Percentiles rank a stretch among this genome's conserved stretches.
These are phyloP conservation scores for Fusarium lyarnte DNA, from an alignment of 2,329 filamentous ascomycete genomes.

Conservation along the genomic window DNA sequence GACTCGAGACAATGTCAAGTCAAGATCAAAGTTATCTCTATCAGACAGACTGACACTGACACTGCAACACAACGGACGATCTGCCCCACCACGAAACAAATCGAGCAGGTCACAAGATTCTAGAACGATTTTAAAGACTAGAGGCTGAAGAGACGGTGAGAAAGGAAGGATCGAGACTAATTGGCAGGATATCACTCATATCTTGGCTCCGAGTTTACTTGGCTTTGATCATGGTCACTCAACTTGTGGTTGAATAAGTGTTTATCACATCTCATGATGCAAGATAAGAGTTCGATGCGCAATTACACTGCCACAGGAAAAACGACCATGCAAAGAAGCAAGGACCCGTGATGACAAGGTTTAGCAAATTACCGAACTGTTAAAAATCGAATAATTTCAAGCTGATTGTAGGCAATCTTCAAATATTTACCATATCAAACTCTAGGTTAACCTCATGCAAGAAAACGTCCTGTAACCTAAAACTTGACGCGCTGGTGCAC, in stretches of 20 bases:
- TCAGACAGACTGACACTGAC: constrained; percentile 27
- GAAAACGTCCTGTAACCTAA: constrained; percentile 1
- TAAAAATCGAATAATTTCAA: too few relatives aligned
- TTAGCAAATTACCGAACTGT: too few relatives aligned
- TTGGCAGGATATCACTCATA: not conserved
- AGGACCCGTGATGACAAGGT: not conserved
- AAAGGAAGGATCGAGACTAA: not conserved
- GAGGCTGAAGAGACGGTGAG: constrained; percentile 29
- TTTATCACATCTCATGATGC: not conserved
- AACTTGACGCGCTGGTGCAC: constrained; percentile 4
- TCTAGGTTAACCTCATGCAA: constrained; percentile 10
- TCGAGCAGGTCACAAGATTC: constrained; percentile 36
- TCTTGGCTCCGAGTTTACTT: not conserved
- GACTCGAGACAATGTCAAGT: not conserved
- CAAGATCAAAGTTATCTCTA: constrained; percentile 21
- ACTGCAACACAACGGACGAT: constrained; percentile 30
- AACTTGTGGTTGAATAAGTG: not conserved
- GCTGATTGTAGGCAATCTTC: not conserved
- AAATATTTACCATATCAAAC: not conserved
- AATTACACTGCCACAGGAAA: not conserved
- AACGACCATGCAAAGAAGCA: not conserved
- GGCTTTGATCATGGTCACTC: not conserved
- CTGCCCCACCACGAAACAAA: constrained; percentile 36
- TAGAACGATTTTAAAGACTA: constrained; percentile 1
- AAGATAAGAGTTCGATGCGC: not conserved